Conservation (phyloP, 2,329 filamentous ascomycete genomes). For the Didymella pomorum region DNA sequence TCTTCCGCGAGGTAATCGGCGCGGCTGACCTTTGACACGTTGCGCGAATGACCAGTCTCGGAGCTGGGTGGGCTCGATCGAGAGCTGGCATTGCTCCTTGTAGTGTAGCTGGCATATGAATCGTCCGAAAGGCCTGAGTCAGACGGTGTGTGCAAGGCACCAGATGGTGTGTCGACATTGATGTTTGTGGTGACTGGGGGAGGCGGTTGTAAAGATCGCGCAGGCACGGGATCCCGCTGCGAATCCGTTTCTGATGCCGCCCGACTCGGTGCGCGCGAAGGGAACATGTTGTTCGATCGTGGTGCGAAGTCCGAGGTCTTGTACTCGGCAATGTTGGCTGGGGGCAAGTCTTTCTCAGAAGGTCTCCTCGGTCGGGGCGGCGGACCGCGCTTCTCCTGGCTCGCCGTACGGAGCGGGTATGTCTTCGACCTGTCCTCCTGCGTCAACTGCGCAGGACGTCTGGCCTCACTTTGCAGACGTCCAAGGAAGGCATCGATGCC, state of each 20-base stretch:
- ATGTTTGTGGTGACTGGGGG: slow-evolving; percentile 27
- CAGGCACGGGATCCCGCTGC: slow-evolving; percentile 12
- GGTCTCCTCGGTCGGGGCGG: slow-evolving; percentile 36
- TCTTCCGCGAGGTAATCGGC: slow-evolving; percentile 36
- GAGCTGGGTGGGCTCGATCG: slow-evolving; percentile 51
- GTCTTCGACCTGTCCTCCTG: slow-evolving; percentile 31
- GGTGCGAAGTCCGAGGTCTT: slow-evolving; percentile 30
- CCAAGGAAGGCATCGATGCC: slow-evolving; percentile 51
- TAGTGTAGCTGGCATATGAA: slow-evolving; percentile 46
- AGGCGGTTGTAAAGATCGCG: slow-evolving; percentile 32
- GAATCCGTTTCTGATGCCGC: slow-evolving; percentile 28
- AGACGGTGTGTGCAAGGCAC: slow-evolving; percentile 48
- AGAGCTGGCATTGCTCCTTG: slow-evolving; percentile 48
- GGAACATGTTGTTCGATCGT: slow-evolving; percentile 32
- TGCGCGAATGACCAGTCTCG: slow-evolving; percentile 45
- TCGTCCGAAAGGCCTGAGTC: slow-evolving; percentile 53
- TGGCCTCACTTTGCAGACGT: slow-evolving; percentile 47
- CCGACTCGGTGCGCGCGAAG: slow-evolving; percentile 35
- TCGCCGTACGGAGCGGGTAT: slow-evolving; percentile 36
- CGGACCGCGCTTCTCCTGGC: slow-evolving; percentile 28
- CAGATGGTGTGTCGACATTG: slow-evolving; percentile 36
- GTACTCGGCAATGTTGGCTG: slow-evolving; percentile 32
- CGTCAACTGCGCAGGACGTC: slow-evolving; percentile 24
- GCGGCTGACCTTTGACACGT: slow-evolving; percentile 40
- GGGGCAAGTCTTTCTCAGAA: slow-evolving; percentile 39